Base-by-base conservation (phyloP, 75 land plant genomes). In the Selaginella moellendorffii region DNA sequence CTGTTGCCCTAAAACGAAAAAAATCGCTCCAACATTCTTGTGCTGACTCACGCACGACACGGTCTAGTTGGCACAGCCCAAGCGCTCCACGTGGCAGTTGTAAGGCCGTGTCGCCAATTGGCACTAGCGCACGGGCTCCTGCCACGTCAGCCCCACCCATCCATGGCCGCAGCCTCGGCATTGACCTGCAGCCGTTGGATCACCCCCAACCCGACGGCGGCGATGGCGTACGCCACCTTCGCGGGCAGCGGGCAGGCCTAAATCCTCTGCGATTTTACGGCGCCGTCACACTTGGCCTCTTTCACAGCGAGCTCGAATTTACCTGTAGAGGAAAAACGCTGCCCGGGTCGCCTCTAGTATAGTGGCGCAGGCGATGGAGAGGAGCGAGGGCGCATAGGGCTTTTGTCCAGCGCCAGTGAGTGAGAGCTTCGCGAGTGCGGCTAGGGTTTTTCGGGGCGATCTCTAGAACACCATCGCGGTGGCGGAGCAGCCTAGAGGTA, bases 91-190 rank as follows among this genome's bases (percentile, higher is more conserved):
- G 46, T 36, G 46, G 46, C 46, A 36, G 14, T 5, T 36, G 10
- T 5, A 5, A 36, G 46, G 46, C 46, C 5, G 46, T 14, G 46
- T 36, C 46, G 46, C 46, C 46, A 36, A 36, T 36, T 36, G 46
- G 46, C 46, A 36, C 46, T 14, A 36, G 46, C 46, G 46, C 46
- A 36, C 46, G 46, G 46, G 46, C 46, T 5, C 14, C 10, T 36
- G 46, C 46, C 46, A 36, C 14, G 46, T 36, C 46, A 36, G 46
- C 46, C 46, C 46, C 46, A 36, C 46, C n/a, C 46, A 36, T 36
- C 46, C 14, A 5, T 36, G 46, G 46, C 46, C 46, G 46, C 46
- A 36, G 10, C n/a, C n/a, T n/a, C n/a, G n/a, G n/a, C n/a, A n/a
- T n/a, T n/a, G n/a, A 36, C 10, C 14, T 36, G 10, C 14, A 5